A percentile compares a stretch with the other conserved stretches of the same genome.
These are phyloP conservation scores for Pyrenula massariospora DNA, from an alignment of 495 filamentous ascomycete genomes.

Conservation along the genomic window DNA sequence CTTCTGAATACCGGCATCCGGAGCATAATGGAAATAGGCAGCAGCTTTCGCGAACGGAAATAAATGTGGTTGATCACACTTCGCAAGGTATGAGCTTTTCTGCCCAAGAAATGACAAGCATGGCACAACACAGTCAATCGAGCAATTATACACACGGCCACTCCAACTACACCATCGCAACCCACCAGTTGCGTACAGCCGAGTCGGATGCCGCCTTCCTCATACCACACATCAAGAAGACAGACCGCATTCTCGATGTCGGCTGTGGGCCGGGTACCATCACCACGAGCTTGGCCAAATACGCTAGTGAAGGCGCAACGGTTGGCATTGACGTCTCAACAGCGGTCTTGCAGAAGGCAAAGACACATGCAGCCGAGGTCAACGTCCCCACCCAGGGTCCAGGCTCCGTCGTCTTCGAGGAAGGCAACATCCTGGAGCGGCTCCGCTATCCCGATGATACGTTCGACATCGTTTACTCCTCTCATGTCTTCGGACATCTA, in stretches of 20 bases:
- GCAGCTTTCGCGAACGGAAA: no score
- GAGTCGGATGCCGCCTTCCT: constrained; percentile 15
- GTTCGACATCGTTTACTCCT: no score
- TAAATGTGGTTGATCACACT: no score
- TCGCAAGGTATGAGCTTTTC: no score
- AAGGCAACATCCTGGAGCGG: no score
- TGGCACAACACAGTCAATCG: constrained; percentile 12
- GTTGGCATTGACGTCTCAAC: constrained; percentile 34
- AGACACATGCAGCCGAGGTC: no score
- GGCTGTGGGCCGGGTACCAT: constrained; percentile 50
- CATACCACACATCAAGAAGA: constrained; percentile 22
- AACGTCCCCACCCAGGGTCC: background rate
- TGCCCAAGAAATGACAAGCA: no score
- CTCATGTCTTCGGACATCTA: no score
- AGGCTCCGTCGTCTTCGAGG: constrained; percentile 2
- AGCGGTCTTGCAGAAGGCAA: no score
- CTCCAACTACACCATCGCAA: constrained; percentile 15
- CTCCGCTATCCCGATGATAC: no score
- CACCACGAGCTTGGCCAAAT: constrained; percentile 34
- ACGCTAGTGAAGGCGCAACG: constrained; percentile 32
- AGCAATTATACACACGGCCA: constrained; percentile 21
- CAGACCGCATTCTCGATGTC: constrained; percentile 41
- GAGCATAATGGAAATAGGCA: no score
- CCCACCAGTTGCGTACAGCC: constrained; percentile 17
- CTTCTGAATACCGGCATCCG: no score